Percentiles rank a stretch among this genome's conserved stretches.
These are phyloP conservation scores for Trichaptum fuscoviolaceum DNA, from an alignment of 768 basidiomycete species.

Conservation along the genomic window DNA sequence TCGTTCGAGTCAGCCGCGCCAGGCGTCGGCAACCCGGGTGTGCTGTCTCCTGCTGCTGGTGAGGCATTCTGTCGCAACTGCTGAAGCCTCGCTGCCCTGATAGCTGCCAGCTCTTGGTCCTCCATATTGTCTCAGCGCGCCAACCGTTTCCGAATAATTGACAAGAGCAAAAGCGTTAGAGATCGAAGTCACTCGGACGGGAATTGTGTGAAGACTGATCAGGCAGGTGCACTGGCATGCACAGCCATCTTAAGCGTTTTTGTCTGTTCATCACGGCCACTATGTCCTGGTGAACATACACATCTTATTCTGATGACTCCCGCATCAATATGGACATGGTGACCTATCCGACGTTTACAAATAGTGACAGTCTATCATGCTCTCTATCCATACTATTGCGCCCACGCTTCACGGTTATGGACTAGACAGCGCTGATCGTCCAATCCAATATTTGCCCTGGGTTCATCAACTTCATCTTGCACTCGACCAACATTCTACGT, in stretches of 20 bases:
- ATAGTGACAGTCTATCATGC: neutral
- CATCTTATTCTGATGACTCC: too few relatives aligned
- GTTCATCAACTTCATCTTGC: too few relatives aligned
- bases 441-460: too few relatives aligned
- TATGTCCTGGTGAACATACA: too few relatives aligned
- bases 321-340: neutral
- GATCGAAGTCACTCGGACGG: neutral
- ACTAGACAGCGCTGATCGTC: too few relatives aligned
- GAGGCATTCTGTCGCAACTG: constrained; percentile 29
- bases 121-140: constrained; percentile 11
- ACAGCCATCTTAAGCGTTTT: too few relatives aligned
- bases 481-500: too few relatives aligned
- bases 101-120: constrained; percentile 38
- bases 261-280: too few relatives aligned
- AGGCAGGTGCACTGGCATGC: too few relatives aligned
- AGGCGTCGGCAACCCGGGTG: constrained; percentile 6
- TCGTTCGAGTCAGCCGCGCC: constrained; percentile 36
- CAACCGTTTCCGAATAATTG: neutral
- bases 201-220: neutral
- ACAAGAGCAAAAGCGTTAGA: neutral
- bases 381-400: neutral
- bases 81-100: constrained; percentile 38
- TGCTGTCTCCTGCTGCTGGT: constrained; percentile 13
- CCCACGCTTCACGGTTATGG: too few relatives aligned
- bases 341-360: neutral